These are phyloP conservation scores for Malus asiatica DNA, from an alignment of 306 rosid genomes.

Conservation along the genomic window DNA sequence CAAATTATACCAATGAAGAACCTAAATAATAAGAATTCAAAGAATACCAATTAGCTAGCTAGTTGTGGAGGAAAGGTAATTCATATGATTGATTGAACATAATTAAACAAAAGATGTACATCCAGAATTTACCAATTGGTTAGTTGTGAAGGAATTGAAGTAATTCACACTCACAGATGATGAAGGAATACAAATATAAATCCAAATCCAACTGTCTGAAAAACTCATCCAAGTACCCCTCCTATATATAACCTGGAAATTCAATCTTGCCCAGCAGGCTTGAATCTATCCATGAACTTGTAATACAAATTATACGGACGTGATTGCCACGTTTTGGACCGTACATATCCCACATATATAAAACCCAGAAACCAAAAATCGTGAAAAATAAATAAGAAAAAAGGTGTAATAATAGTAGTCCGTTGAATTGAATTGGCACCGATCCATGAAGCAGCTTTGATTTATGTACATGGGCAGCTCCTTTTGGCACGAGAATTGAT, in stretches of 20 bases:
- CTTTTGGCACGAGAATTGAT: conserved; percentile 16
- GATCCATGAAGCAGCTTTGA: not conserved
- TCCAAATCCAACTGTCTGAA: conserved; percentile 21
- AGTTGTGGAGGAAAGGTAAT: not conserved
- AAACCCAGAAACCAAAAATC: not conserved
- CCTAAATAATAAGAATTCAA: not conserved
- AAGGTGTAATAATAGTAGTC: not conserved
- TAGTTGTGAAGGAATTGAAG: not conserved
- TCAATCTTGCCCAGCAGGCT: not conserved
- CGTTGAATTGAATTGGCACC: not conserved
- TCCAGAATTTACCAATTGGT: not conserved
- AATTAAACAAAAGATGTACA: not conserved
- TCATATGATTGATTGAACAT: not conserved
- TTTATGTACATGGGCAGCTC: conserved; percentile 40
- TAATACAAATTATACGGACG: not conserved
- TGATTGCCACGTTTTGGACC: not conserved
- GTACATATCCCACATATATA: not conserved
- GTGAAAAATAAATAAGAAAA: not conserved
- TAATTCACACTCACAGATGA: not conserved
- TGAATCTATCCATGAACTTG: not conserved
- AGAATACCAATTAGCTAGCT: not conserved
- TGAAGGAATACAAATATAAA: not conserved
- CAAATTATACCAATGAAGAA: not conserved
- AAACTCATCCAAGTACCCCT: not conserved
- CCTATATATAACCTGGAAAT: not conserved